These are phyloP conservation scores for Alternaria brassicicola DNA, from an alignment of 2,329 filamentous ascomycete genomes.

Conservation along the genomic window DNA sequence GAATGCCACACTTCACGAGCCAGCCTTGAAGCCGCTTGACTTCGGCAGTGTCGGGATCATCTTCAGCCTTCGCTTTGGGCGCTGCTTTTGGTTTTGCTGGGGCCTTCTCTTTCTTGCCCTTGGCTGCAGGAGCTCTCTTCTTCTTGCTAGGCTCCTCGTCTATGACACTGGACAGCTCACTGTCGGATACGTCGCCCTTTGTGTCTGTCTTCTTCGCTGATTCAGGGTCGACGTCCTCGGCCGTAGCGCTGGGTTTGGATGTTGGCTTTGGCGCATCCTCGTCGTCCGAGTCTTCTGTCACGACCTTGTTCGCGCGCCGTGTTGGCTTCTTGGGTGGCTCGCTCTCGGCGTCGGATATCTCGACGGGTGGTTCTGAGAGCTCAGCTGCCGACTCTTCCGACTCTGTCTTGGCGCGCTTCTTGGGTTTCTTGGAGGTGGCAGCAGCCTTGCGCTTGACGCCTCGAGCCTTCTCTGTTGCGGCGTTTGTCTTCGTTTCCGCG, in stretches of 20 bases:
- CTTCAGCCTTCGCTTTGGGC: conserved; percentile 46
- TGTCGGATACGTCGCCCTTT: conserved; percentile 55
- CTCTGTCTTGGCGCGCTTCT: conserved; percentile 19
- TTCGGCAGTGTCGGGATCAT: conserved; percentile 72
- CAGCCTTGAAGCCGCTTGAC: conserved; percentile 89
- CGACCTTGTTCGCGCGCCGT: conserved; percentile 33
- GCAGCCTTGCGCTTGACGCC: conserved; percentile 43
- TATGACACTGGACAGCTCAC: conserved; percentile 75
- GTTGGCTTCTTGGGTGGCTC: conserved; percentile 34
- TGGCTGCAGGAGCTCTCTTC: conserved; percentile 43
- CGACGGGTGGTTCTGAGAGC: conserved; percentile 23
- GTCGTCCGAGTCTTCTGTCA: conserved; percentile 39
- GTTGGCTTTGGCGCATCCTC: conserved; percentile 21
- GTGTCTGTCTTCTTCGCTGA: conserved; percentile 20
- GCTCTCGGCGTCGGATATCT: conserved; percentile 34
- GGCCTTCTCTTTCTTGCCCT: conserved; percentile 35
- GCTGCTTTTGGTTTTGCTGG: conserved; percentile 49
- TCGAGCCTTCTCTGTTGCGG: conserved; percentile 15
- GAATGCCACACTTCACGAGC: conserved; percentile 86
- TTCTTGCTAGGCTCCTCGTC: conserved; percentile 73
- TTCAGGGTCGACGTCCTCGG: conserved; percentile 13
- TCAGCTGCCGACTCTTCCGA: conserved; percentile 39
- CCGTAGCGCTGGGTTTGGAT: conserved; percentile 14
- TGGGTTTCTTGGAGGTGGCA: conserved; percentile 35
- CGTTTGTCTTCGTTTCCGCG: conserved; percentile 31